Evolutionary conservation across 2,329 filamentous ascomycete genomes (phyloP).

Genomic region (Hypoxylon sp.): DNA sequence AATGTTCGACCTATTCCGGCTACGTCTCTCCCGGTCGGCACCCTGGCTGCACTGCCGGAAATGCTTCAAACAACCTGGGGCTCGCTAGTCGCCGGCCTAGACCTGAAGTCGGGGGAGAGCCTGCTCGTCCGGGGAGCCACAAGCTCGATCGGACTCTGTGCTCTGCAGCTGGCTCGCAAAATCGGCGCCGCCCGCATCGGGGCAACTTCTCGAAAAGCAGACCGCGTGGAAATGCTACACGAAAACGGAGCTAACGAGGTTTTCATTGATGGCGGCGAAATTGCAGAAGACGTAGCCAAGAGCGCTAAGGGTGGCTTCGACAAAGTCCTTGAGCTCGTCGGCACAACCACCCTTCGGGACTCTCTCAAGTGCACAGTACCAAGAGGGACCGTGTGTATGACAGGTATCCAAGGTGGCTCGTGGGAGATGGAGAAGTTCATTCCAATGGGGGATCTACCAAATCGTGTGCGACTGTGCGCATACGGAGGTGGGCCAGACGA

Average conservation of each 20-base stretch:
- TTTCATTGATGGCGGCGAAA: constrained; percentile 9
- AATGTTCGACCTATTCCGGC: constrained; percentile 57
- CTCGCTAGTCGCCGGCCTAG: constrained; percentile 57
- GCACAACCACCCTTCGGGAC: constrained; percentile 11
- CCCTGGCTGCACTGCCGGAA: constrained; percentile 63
- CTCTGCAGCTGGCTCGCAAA: constrained; percentile 22
- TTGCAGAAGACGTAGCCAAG: constrained; percentile 8
- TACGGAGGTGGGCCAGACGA: constrained; percentile 19
- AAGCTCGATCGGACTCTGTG: constrained; percentile 52
- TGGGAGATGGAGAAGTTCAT: constrained; percentile 41
- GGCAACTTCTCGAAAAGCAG: constrained; percentile 9
- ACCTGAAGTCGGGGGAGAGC: constrained; percentile 58
- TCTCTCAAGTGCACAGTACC: constrained; percentile 17
- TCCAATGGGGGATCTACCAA: constrained; percentile 18
- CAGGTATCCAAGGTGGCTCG: constrained; percentile 37
- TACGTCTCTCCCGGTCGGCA: constrained; percentile 49
- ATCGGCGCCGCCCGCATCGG: constrained; percentile 16
- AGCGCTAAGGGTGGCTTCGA: constrained; percentile 54
- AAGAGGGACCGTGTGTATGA: constrained; percentile 10
- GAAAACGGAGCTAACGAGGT: constrained; percentile 11
- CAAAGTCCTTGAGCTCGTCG: constrained; percentile 62
- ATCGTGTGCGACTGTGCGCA: constrained; percentile 16
- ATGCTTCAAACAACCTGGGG: constrained; percentile 67
- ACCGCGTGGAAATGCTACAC: constrained; percentile 6
- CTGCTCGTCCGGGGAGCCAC: constrained; percentile 66